Evolutionary conservation across 2,329 filamentous ascomycete genomes (phyloP), one percentile per base, ranked within the genome.

Genomic region (Nigrospora osmanthi): DNA sequence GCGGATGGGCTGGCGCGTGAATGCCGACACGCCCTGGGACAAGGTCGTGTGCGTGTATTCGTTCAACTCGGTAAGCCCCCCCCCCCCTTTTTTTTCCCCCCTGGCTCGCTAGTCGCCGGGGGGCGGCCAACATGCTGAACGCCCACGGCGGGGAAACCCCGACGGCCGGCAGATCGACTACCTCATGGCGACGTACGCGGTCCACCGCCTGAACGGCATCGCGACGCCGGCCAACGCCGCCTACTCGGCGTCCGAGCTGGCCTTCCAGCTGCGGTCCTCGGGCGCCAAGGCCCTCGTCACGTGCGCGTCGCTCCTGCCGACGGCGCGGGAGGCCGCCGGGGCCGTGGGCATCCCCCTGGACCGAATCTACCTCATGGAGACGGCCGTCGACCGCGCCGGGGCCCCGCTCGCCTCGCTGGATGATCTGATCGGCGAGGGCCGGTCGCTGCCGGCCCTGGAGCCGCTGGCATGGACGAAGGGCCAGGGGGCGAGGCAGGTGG

Each of bases 1-100:
- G 53, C 80, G 87, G 52, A 68, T 90, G 46, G 81, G 78, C 44
- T 88, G 85, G 78, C 59, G 72, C n/a, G 77, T 83, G 2, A 84
- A 87, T 52, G 60, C 78, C 42, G 85, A 83, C 6, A 76, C 78
- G 0, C 83, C 88, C 56, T 89, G 83, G 80, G 85, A 90, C 53
- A 90, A 89, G 64, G 81, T 88, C 16, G 65, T 85, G 37, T 81
- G 73, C 4, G 70, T 89, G 34, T 90, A 86, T 64, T 81, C 80
- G 17, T 61, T 87, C 49, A 93, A 91, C 56, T 84, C 85, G 33
- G 62, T 70, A 51, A 48, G 58, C 44, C 13, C 10, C 23, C 16
- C 11, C 6, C 7, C n/a, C 14, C 10, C 11, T n/a, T n/a, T n/a
- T n/a, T n/a, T n/a, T n/a, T n/a, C n/a, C n/a, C n/a, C n/a, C n/a